Evolutionary conservation across 805 yeast genomes (phyloP).

Genomic region (Wickerhamomyces queroliae): DNA sequence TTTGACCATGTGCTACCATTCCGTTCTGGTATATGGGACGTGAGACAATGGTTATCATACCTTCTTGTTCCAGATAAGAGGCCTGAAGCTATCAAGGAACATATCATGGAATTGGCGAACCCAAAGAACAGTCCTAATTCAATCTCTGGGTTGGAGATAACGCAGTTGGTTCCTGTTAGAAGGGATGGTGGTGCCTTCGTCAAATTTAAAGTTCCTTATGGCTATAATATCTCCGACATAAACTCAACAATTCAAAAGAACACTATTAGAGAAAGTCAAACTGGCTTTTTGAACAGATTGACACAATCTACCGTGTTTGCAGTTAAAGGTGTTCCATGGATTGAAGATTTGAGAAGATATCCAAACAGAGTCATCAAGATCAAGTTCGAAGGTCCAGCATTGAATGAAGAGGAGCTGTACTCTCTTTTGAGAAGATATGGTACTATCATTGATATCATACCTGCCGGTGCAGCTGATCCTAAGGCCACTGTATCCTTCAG

Average conservation of each 20-base stretch:
- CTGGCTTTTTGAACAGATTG: slow-evolving; percentile 34
- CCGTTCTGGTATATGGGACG: slow-evolving; percentile 38
- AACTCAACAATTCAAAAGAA: slow-evolving; percentile 46
- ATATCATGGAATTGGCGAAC: slow-evolving; percentile 33
- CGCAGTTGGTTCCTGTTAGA: slow-evolving; percentile 59
- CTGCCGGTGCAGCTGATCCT: slow-evolving; percentile 30
- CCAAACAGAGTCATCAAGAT: slow-evolving; percentile 64
- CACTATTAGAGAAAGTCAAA: slow-evolving; percentile 31
- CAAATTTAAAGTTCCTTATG: slow-evolving; percentile 57
- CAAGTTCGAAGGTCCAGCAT: slow-evolving; percentile 67
- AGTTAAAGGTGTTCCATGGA: slow-evolving; percentile 93
- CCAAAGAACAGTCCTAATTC: slow-evolving; percentile 27
- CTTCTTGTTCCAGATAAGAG: slow-evolving; percentile 29
- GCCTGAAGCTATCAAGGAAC: slow-evolving; percentile 33
- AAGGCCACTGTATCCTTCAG: slow-evolving; percentile 50
- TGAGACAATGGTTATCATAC: slow-evolving; percentile 37
- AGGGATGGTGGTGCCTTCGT: slow-evolving; percentile 96
- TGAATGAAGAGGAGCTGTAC: slow-evolving; percentile 79
- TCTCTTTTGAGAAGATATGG: slow-evolving; percentile 86
- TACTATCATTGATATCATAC: slow-evolving; percentile 64
- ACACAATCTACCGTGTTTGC: slow-evolving; percentile 53
- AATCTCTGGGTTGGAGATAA: slow-evolving; percentile 39
- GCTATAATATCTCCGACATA: slow-evolving; percentile 42
- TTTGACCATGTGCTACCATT: slow-evolving; percentile 50
- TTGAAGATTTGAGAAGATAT: slow-evolving; percentile 80